Evolutionary conservation across 768 basidiomycete genomes (phyloP).

Genomic region (Pulveroboletus sp.): DNA sequence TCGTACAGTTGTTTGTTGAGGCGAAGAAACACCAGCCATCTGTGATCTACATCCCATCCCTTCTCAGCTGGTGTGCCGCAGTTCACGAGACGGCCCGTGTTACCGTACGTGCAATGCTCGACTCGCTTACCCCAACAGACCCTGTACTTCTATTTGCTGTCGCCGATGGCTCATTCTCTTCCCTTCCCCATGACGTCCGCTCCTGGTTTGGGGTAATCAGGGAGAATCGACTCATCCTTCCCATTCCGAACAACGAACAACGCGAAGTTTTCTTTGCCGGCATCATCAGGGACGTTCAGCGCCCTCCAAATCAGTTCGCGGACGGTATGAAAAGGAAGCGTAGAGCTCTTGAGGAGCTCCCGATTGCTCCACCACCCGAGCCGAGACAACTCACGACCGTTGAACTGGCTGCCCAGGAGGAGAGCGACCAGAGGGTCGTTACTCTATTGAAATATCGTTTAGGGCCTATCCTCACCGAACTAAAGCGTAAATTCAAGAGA

Average conservation of each 20-base stretch:
- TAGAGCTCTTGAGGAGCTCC: conserved; percentile 79
- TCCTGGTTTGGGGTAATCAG: conserved; percentile 84
- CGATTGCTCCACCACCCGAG: conserved; percentile 85
- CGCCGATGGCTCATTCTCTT: conserved; percentile 68
- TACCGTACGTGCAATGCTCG: conserved; percentile 86
- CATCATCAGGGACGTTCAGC: conserved; percentile 61
- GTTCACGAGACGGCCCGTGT: conserved; percentile 80
- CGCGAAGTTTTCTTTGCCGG: conserved; percentile 72
- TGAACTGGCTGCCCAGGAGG: conserved; percentile 77
- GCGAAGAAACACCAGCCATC: conserved; percentile 97
- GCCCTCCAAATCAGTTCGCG: conserved; percentile 83
- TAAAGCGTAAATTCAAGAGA: conserved; percentile 89
- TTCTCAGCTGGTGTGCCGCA: conserved; percentile 79
- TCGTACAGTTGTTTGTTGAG: conserved; percentile 93
- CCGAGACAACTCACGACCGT: conserved; percentile 77
- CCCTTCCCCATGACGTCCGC: conserved; percentile 76
- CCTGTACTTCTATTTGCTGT: conserved; percentile 90
- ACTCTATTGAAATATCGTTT: conserved; percentile 86
- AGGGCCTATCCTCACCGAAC: conserved; percentile 81
- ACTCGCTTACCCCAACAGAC: conserved; percentile 85
- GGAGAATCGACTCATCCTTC: conserved; percentile 69
- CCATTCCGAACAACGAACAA: conserved; percentile 47
- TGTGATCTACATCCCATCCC: conserved; percentile 89
- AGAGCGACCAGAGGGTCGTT: conserved; percentile 72
- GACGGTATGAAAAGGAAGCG: conserved; percentile 83